Conservation (phyloP, 1,284 basidiomycete genomes). For the Vanrija sp. region DNA sequence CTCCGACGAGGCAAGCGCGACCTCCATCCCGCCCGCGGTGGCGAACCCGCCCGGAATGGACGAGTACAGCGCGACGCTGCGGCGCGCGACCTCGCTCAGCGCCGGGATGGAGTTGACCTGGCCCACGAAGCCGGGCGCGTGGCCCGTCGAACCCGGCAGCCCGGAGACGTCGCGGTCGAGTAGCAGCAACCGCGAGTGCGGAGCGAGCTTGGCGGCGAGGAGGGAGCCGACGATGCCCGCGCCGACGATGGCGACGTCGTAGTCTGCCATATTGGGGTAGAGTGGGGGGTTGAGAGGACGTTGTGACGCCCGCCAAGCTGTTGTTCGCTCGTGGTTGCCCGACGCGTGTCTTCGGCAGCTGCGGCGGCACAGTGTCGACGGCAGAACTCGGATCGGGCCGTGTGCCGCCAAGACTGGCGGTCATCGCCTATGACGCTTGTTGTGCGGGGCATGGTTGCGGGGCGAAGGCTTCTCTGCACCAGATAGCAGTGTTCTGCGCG, state of each 20-base stretch:
- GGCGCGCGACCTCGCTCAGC: conserved; percentile 24
- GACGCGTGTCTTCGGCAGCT: too few species aligned
- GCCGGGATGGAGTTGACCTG: conserved; percentile 19
- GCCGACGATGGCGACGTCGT: conserved; percentile 30
- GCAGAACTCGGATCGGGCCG: too few species aligned
- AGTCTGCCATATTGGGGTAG: not conserved
- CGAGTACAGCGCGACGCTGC: conserved; percentile 17
- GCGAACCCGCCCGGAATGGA: conserved; percentile 16
- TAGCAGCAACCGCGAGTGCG: conserved; percentile 51
- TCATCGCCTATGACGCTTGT: too few species aligned
- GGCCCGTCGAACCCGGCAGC: conserved; percentile 28
- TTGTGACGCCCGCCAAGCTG: too few species aligned
- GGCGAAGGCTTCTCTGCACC: too few species aligned
- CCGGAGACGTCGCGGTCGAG: conserved; percentile 43
- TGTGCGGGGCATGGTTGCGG: too few species aligned
- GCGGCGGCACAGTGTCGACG: too few species aligned
- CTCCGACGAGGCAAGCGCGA: not conserved
- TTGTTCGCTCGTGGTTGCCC: too few species aligned
- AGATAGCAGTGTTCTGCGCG: too few species aligned
- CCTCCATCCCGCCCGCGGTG: conserved; percentile 23
- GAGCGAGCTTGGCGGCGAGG: conserved; percentile 47
- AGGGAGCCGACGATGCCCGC: conserved; percentile 32
- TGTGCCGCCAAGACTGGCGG: too few species aligned
- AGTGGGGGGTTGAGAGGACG: too few species aligned
- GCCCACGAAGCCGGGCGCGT: conserved; percentile 32